phyloP scores from a whole-genome alignment of 2,329 filamentous ascomycete genomes.

The Clarireedia paspali region DNA sequence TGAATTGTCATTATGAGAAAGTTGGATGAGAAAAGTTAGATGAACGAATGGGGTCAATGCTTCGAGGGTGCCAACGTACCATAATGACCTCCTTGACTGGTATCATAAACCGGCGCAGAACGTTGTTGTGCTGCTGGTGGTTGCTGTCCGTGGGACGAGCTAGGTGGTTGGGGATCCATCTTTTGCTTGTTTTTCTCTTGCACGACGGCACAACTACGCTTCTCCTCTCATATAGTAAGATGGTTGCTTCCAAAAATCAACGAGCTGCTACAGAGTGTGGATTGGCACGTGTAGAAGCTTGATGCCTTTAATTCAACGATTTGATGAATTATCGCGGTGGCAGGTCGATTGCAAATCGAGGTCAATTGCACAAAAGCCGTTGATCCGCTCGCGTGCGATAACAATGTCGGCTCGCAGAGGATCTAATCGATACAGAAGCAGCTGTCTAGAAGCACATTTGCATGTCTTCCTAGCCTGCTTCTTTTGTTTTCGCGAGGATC shows the following conservation, averaged over 20 bases:
- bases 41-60: background rate
- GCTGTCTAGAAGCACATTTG: background rate
- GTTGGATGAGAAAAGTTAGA: background rate
- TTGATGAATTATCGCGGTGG: background rate
- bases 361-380: background rate
- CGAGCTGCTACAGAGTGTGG: background rate
- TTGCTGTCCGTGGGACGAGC: slow-evolving; percentile 42
- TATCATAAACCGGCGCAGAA: slow-evolving; percentile 56
- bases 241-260: background rate
- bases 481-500: background rate
- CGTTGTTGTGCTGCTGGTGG: slow-evolving; percentile 36
- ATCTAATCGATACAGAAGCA: background rate
- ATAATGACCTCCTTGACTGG: slow-evolving; percentile 68
- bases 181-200: slow-evolving; percentile 11
- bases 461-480: background rate
- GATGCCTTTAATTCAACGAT: background rate
- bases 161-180: slow-evolving; percentile 49
- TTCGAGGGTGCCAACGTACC: slow-evolving; percentile 41
- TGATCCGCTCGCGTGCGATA: background rate
- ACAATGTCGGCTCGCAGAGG: background rate
- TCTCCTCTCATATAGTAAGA: background rate
- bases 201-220: background rate
- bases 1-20: slow-evolving; percentile 11
- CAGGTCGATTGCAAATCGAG: background rate
- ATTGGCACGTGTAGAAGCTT: background rate